Percentiles rank a stretch among this genome's conserved stretches.
Conservation (phyloP, 2,329 filamentous ascomycete species). For the Ophiostoma perfectum region DNA sequence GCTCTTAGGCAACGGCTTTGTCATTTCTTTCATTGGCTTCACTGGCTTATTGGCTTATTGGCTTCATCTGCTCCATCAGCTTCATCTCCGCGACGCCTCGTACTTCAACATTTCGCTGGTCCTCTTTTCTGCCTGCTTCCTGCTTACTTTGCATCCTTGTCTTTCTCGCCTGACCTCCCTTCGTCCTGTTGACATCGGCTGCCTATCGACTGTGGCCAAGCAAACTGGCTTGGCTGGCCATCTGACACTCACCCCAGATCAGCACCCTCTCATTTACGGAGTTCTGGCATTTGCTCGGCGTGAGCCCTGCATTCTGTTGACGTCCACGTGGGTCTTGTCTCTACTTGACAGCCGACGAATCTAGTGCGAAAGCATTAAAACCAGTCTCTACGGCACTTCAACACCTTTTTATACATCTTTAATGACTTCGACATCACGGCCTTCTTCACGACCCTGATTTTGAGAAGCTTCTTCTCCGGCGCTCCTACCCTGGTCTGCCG, state of each 20-base stretch:
- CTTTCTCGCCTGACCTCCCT: background rate
- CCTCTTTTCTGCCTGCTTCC: background rate
- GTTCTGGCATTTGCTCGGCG: background rate
- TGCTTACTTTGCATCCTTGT: background rate
- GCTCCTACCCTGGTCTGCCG: slow-evolving; percentile 6
- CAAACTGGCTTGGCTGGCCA: slow-evolving; percentile 3
- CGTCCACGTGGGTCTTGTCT: background rate
- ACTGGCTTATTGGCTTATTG: background rate
- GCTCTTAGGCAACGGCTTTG: slow-evolving; percentile 1
- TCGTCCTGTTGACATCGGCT: background rate
- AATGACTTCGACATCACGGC: background rate
- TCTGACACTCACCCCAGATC: slow-evolving; percentile 5
- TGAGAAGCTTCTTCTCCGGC: background rate
- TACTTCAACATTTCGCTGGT: background rate
- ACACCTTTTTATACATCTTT: background rate
- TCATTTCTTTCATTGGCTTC: background rate
- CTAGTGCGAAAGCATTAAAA: background rate
- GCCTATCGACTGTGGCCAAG: background rate
- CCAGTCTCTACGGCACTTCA: background rate
- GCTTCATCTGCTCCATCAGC: background rate
- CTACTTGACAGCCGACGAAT: background rate
- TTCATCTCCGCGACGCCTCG: background rate
- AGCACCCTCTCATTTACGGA: background rate
- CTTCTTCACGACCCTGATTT: background rate
- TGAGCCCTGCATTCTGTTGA: background rate